A percentile compares a stretch with the other conserved stretches of the same genome.
Conservation (phyloP, 208 protist species). For the Herpetomonas tarakana region DNA sequence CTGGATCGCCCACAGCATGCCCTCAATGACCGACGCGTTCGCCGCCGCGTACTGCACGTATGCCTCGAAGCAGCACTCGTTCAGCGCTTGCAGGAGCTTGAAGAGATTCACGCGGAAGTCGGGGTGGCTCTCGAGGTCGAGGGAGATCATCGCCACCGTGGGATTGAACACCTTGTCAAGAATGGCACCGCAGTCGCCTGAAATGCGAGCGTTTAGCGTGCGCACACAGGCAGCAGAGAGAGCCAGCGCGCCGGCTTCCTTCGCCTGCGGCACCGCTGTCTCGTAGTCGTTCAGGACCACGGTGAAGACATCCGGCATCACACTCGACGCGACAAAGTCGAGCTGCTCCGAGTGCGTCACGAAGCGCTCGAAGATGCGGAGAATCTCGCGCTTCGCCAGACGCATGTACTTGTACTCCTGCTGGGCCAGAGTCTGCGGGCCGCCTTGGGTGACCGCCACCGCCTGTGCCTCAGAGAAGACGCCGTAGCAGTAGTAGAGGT, state of each 20-base stretch:
- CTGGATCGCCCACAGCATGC: constrained; percentile 98
- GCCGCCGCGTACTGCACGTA: constrained; percentile 70
- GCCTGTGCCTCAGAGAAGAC: constrained; percentile 70
- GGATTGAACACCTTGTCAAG: constrained; percentile 96
- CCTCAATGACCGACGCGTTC: constrained; percentile 90
- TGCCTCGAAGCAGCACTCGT: constrained; percentile 89
- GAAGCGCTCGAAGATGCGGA: constrained; percentile 95
- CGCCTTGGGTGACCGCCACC: constrained; percentile 19
- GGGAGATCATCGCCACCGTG: constrained; percentile 98
- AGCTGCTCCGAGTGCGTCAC: constrained; percentile 84
- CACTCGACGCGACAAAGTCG: constrained; percentile 83
- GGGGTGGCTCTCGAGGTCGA: constrained; percentile 96
- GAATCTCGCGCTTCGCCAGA: constrained; percentile 95
- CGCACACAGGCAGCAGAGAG: constrained; percentile 90
- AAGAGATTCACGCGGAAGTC: constrained; percentile 98
- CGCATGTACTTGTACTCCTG: constrained; percentile 75
- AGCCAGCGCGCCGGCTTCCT: constrained; percentile 94
- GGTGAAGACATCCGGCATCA: constrained; percentile 94
- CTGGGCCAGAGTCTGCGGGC: constrained; percentile 20
- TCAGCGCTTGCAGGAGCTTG: constrained; percentile 95
- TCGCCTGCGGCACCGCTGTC: constrained; percentile 76
- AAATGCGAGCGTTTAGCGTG: constrained; percentile 75
- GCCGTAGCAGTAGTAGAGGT: constrained; percentile 96
- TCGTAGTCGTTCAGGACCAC: constrained; percentile 97
- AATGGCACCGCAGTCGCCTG: constrained; percentile 91